Evolutionary conservation across 257 asterid genomes (phyloP).

Genomic region (Voacanga thouarsii): DNA sequence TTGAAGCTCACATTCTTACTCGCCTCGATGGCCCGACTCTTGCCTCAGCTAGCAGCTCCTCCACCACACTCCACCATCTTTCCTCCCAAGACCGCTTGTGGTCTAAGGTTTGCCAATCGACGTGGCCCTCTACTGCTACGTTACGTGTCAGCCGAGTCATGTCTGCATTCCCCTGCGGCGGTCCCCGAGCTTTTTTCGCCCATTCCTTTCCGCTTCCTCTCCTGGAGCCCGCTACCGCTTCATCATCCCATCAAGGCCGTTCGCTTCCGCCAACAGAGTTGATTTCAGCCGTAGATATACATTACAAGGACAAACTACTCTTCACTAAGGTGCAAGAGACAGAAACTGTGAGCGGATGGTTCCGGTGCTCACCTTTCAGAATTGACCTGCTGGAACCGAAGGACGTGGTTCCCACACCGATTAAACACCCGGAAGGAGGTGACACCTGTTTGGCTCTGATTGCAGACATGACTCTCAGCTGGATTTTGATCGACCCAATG

Average conservation of each 20-base stretch:
- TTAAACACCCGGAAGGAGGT: slow-evolving; percentile 44
- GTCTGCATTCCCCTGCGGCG: slow-evolving; percentile 52
- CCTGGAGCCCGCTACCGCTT: background rate
- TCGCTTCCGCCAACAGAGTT: slow-evolving; percentile 38
- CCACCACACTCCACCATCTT: slow-evolving; percentile 54
- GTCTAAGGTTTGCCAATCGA: slow-evolving; percentile 51
- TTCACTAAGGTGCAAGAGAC: slow-evolving; percentile 52
- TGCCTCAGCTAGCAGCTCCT: slow-evolving; percentile 54
- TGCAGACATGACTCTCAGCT: slow-evolving; percentile 53
- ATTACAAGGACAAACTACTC: slow-evolving; percentile 33
- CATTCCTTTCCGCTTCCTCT: slow-evolving; percentile 42
- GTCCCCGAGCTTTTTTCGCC: slow-evolving; percentile 67
- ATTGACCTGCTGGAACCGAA: slow-evolving; percentile 76
- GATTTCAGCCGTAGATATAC: slow-evolving; percentile 77
- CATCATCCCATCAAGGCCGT: slow-evolving; percentile 1
- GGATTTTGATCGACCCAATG: slow-evolving; percentile 64
- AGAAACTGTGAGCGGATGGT: slow-evolving; percentile 68
- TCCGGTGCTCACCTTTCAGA: slow-evolving; percentile 79
- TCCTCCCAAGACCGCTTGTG: slow-evolving; percentile 54
- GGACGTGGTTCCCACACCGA: slow-evolving; percentile 55
- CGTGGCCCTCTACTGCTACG: slow-evolving; percentile 82
- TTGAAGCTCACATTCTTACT: slow-evolving; percentile 55
- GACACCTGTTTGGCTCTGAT: slow-evolving; percentile 32
- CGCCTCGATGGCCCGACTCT: slow-evolving; percentile 68
- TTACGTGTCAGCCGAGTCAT: slow-evolving; percentile 39